Conservation (phyloP, 352 stramenopile species). For the Lagenidium giganteum region DNA sequence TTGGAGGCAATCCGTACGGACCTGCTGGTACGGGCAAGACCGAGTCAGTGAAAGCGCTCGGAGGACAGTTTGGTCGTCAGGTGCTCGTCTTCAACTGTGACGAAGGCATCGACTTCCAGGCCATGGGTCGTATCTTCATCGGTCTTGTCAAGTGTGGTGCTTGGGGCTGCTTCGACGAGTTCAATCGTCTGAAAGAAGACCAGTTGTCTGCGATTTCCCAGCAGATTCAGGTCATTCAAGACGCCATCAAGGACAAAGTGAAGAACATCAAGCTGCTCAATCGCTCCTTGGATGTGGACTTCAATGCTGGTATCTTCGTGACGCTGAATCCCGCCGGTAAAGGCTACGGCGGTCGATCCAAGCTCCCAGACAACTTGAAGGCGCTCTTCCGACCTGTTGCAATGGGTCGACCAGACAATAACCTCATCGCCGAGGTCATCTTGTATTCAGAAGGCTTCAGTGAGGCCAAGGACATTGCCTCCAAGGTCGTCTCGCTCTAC, state of each 20-base stretch:
- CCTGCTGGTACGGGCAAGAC: conserved; percentile 91
- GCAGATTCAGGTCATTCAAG: conserved; percentile 89
- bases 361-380: conserved; percentile 91
- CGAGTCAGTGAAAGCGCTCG: conserved; percentile 88
- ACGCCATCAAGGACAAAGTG: conserved; percentile 74
- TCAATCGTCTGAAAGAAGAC: conserved; percentile 89
- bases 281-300: conserved; percentile 67
- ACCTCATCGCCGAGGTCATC: conserved; percentile 87
- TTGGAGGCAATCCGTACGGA: conserved; percentile 87
- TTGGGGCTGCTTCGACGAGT: conserved; percentile 92
- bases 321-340: conserved; percentile 89
- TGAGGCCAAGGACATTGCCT: conserved; percentile 64
- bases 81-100: conserved; percentile 88
- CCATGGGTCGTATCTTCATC: conserved; percentile 89
- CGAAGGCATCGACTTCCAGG: conserved; percentile 87
- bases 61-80: conserved; percentile 71
- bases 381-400: conserved; percentile 84
- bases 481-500: conserved; percentile 85
- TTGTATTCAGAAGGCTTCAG: conserved; percentile 84
- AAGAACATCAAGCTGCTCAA: conserved; percentile 61
- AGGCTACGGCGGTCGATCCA: conserved; percentile 84
- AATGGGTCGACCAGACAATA: conserved; percentile 84
- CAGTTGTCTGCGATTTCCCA: conserved; percentile 85
- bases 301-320: conserved; percentile 90
- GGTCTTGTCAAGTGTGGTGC: conserved; percentile 86